Base-by-base conservation (phyloP, 805 yeast species). In the Diddensiella santjacobensis region DNA sequence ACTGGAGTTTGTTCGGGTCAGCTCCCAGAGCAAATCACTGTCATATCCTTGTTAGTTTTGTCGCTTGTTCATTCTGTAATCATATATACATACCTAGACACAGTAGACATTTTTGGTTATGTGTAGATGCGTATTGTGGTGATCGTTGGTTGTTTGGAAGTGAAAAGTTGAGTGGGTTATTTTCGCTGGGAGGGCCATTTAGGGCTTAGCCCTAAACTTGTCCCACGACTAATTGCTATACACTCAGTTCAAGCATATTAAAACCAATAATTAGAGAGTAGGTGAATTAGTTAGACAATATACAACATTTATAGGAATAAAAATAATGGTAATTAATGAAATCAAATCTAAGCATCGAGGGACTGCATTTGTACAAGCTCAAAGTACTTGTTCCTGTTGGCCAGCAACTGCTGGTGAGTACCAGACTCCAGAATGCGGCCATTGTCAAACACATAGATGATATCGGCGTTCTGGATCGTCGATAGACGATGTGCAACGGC, bases 401-500 rank as follows among this genome's bases (percentile, higher is more conserved):
- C 64, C 53, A 76, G 62, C 15, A 80, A 72, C 42, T 75, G 74
- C 4, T 67, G 60, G 60, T 75, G 84, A 4, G 72, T 68, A 10
- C 87, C 85, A 5, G 68, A 57, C 61, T 87, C 95, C 2, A 71
- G 65, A 42, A 87, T 78, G 42, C 66, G 65, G 17, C 95, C 95
- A 43, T 72, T 66, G 44, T 76, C 75, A 50, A 87, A 67, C 48
- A 84, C 79, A 46, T 76, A 75, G 29, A 87, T 83, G 45, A 71
- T 71, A 47, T 79, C 76, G 0, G 95, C 81, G 52, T 76, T 74
- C 50, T 74, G 71, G 51, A 84, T 84, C 0, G 90, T 83, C 50
- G 80, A 78, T 68, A 87, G 72, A 55, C 96, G 72, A 67, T 87
- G 96, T 3, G 96, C 96, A 65, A 87, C 85, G 56, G 95, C 87